Conservation (phyloP, 2,329 filamentous ascomycete genomes). For the Acrocalymma vagum region DNA sequence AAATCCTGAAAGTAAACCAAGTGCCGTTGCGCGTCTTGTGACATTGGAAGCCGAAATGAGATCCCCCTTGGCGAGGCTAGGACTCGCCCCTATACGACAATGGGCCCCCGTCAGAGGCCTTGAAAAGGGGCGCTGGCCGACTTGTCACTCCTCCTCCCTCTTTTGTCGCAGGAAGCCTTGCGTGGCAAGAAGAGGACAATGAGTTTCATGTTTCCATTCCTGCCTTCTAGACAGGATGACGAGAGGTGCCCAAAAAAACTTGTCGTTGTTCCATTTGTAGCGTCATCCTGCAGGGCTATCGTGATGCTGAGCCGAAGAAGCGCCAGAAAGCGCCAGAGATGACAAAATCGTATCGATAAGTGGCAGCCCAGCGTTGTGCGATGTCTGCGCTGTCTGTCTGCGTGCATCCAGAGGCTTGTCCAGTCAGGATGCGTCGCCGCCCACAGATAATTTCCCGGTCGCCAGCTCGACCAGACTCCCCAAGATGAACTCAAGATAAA, state of each 20-base stretch:
- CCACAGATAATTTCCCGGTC: conserved; percentile 40
- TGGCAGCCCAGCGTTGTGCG: conserved; percentile 19
- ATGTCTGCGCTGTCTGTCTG: conserved; percentile 22
- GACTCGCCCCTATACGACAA: conserved; percentile 29
- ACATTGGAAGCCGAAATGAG: conserved; percentile 26
- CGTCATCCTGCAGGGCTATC: too few species aligned
- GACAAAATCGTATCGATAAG: conserved; percentile 27
- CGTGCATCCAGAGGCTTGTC: conserved; percentile 20
- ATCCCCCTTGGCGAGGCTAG: conserved; percentile 34
- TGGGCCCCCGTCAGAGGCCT: conserved; percentile 21
- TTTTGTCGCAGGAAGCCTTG: background rate
- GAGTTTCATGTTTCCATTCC: conserved; percentile 1
- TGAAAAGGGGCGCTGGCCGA: conserved; percentile 33
- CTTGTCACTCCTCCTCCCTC: conserved; percentile 10
- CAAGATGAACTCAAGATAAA: conserved; percentile 27
- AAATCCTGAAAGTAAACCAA: too few species aligned
- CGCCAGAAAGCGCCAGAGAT: too few species aligned
- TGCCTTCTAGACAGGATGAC: background rate
- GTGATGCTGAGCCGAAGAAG: too few species aligned
- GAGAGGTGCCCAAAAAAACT: conserved; percentile 12
- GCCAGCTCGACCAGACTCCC: conserved; percentile 27
- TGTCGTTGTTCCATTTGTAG: conserved; percentile 15
- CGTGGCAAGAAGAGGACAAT: conserved; percentile 19
- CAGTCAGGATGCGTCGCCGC: conserved; percentile 23
- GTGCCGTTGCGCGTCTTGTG: conserved; percentile 9